These are phyloP conservation scores for Elongisporangium undulatum DNA, from an alignment of 352 stramenopile genomes.

Conservation along the genomic window DNA sequence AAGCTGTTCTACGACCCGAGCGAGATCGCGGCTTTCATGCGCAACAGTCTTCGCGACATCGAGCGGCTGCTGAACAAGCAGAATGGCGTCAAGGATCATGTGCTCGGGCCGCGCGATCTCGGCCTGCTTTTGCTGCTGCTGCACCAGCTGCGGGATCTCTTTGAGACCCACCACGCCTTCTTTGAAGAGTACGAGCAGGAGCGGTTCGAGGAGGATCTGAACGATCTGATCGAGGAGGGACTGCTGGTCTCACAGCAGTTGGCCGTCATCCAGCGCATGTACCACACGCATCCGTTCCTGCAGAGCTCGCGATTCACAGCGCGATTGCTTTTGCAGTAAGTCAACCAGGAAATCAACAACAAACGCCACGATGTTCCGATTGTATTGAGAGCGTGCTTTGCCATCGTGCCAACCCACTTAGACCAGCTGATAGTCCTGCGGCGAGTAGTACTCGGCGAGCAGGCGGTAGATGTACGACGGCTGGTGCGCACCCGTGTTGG, in stretches of 20 bases:
- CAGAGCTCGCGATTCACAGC: constrained; percentile 45
- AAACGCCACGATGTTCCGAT: neutral
- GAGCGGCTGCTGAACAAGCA: constrained; percentile 84
- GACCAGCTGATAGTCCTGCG: constrained; percentile 91
- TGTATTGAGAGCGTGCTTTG: neutral
- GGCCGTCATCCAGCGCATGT: constrained; percentile 86
- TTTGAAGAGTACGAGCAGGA: constrained; percentile 80
- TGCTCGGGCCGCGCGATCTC: constrained; percentile 62
- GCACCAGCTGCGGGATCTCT: constrained; percentile 72
- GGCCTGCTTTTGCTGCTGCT: constrained; percentile 70
- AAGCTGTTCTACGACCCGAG: constrained; percentile 71
- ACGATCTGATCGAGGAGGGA: constrained; percentile 74
- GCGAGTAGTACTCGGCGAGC: constrained; percentile 98
- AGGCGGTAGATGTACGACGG: constrained; percentile 98
- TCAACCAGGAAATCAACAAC: neutral
- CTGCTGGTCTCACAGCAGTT: constrained; percentile 76
- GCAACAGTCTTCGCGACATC: constrained; percentile 80
- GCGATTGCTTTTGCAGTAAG: constrained; percentile 54
- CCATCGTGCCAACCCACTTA: constrained; percentile 20
- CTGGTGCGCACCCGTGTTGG: constrained; percentile 97
- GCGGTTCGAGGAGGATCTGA: constrained; percentile 79
- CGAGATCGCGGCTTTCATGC: constrained; percentile 71
- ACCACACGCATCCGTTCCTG: constrained; percentile 80
- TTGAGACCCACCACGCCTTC: constrained; percentile 59
- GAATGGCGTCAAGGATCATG: constrained; percentile 32